Evolutionary conservation across 495 filamentous ascomycete species (phyloP).

Genomic region (Neurospora sp.): DNA sequence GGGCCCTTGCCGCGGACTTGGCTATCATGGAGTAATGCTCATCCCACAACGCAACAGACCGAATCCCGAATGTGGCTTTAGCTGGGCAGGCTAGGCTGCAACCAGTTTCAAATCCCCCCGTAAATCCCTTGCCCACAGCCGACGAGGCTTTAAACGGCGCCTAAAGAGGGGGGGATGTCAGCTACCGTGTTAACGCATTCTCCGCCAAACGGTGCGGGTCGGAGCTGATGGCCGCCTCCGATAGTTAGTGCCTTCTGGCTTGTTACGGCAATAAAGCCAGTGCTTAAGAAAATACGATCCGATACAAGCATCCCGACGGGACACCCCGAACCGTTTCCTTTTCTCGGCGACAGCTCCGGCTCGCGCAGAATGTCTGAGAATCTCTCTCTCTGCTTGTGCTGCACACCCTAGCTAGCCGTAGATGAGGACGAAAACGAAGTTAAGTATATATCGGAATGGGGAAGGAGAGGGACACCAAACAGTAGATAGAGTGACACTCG

Average conservation of each 20-base stretch:
- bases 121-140: background rate
- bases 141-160: background rate
- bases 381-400: background rate
- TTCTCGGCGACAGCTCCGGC: background rate
- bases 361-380: background rate
- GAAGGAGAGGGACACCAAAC: background rate
- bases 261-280: background rate
- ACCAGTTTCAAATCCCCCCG: background rate
- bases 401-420: background rate
- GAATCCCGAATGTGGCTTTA: background rate
- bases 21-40: background rate
- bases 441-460: background rate
- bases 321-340: background rate
- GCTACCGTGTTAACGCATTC: background rate
- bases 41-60: background rate
- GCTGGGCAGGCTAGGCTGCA: background rate
- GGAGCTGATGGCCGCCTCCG: background rate
- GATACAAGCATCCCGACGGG: background rate
- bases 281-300: background rate
- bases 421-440: background rate
- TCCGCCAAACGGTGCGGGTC: background rate
- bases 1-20: background rate
- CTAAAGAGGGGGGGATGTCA: background rate
- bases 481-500: background rate
- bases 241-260: background rate